Evolutionary conservation across 495 filamentous ascomycete species (phyloP).

Genomic region (Polyplosphaeria fusca): DNA sequence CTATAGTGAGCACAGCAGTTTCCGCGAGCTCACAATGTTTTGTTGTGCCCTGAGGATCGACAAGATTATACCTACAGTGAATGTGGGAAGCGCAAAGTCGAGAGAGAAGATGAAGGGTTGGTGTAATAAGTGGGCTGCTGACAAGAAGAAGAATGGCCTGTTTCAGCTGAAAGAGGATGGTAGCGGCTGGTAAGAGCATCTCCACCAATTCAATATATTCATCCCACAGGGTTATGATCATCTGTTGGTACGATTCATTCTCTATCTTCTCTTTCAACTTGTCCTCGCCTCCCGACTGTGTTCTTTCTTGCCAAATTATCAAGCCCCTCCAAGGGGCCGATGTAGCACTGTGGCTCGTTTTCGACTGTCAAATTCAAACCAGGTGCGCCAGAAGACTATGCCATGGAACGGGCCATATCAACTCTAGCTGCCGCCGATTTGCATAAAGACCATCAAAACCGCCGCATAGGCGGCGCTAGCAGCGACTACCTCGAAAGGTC

Average conservation of each 20-base stretch:
- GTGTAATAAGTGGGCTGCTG: conserved; percentile 82
- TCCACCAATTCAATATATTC: not conserved
- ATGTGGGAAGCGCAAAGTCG: conserved; percentile 69
- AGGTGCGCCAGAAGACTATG: too few species aligned
- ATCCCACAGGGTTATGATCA: not conserved
- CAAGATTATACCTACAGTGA: conserved; percentile 88
- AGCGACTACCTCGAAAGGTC: conserved; percentile 19
- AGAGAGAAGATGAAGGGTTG: conserved; percentile 86
- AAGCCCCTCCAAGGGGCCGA: too few species aligned
- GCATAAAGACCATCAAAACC: conserved; percentile 21
- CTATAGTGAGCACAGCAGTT: conserved; percentile 92
- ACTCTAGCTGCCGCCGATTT: conserved; percentile 12
- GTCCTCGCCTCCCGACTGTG: not conserved
- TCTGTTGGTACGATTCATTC: not conserved
- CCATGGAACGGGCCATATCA: too few species aligned
- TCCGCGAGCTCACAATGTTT: conserved; percentile 91
- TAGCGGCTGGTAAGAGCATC: not conserved
- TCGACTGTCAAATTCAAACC: too few species aligned
- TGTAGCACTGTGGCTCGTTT: too few species aligned
- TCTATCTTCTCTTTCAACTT: not conserved
- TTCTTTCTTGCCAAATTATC: not conserved
- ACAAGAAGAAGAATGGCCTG: conserved; percentile 76
- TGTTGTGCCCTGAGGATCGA: conserved; percentile 82
- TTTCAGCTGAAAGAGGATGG: conserved; percentile 44
- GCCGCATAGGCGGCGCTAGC: conserved; percentile 16